A percentile compares a stretch with the other conserved stretches of the same genome.
phyloP scores from a whole-genome alignment of 768 basidiomycete genomes.

The Asterophora parasitica region DNA sequence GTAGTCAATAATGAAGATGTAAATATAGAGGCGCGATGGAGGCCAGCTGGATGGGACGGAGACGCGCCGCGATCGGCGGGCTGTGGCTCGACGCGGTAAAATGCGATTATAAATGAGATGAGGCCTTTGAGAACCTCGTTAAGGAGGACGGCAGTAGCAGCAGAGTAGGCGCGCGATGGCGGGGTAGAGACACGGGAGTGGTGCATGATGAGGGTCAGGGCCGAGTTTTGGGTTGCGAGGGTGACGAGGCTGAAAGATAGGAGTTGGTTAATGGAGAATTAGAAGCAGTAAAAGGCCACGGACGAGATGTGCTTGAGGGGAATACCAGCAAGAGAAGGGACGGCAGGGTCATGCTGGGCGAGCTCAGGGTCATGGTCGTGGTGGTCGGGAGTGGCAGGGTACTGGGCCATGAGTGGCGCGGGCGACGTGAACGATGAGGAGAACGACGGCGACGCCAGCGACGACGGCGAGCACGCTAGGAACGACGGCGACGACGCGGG shows the following conservation, averaged over 20 bases:
- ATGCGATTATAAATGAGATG: conserved; percentile 87
- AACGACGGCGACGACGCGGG: too few species aligned
- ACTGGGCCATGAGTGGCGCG: too few species aligned
- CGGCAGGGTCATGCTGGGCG: conserved; percentile 29
- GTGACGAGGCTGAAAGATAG: conserved; percentile 53
- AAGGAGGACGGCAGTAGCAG: conserved; percentile 91
- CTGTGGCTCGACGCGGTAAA: conserved; percentile 45
- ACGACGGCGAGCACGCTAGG: too few species aligned
- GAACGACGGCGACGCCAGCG: too few species aligned
- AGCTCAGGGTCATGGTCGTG: conserved; percentile 39
- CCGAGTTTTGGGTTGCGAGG: conserved; percentile 90
- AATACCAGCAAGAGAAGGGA: conserved; percentile 61
- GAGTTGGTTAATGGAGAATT: not conserved
- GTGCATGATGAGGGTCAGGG: conserved; percentile 92
- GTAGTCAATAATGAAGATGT: not conserved
- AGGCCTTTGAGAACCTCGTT: conserved; percentile 91
- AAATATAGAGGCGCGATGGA: conserved; percentile 2
- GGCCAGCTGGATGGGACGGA: conserved; percentile 22
- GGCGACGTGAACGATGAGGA: too few species aligned
- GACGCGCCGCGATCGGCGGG: conserved; percentile 16
- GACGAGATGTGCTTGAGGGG: conserved; percentile 81
- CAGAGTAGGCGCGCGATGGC: conserved; percentile 76
- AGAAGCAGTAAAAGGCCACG: conserved; percentile 24
- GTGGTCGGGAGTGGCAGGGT: too few species aligned
- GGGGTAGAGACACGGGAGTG: conserved; percentile 84